These are phyloP conservation scores for Venturia effusa DNA, from an alignment of 2,329 filamentous ascomycete genomes.

Conservation along the genomic window DNA sequence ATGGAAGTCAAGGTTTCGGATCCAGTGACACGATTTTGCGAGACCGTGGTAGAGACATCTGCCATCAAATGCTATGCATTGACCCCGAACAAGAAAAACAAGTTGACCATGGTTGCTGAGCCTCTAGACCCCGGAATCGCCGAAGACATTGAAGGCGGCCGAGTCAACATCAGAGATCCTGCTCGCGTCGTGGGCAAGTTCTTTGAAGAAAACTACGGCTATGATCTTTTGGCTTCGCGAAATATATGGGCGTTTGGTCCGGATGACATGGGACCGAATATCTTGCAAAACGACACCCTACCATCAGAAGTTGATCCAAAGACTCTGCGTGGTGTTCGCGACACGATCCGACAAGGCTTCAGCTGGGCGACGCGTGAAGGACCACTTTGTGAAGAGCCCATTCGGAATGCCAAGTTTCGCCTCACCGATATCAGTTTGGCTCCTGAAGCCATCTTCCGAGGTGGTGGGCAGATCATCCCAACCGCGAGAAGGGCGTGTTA, in stretches of 20 bases:
- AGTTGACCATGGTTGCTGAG: conserved; percentile 96
- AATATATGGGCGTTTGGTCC: conserved; percentile 99
- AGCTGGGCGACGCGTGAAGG: conserved; percentile 94
- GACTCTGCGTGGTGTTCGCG: conserved; percentile 72
- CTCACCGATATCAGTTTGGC: conserved; percentile 84
- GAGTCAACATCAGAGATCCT: conserved; percentile 84
- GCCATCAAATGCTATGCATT: conserved; percentile 97
- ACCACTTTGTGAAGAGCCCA: conserved; percentile 94
- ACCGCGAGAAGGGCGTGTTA: conserved; percentile 89
- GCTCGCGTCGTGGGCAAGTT: conserved; percentile 90
- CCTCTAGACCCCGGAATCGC: conserved; percentile 91
- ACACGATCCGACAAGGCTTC: conserved; percentile 91
- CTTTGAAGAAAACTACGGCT: conserved; percentile 94
- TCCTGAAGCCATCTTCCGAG: conserved; percentile 83
- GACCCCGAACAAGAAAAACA: conserved; percentile 99
- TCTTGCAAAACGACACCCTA: conserved; percentile 91
- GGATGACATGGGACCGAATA: conserved; percentile 88
- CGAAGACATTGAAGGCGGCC: conserved; percentile 83
- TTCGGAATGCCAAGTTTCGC: conserved; percentile 96
- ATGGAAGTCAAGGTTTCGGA: conserved; percentile 99
- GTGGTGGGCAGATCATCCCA: conserved; percentile 94
- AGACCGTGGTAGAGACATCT: conserved; percentile 94
- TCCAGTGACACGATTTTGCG: conserved; percentile 92
- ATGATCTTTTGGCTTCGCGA: conserved; percentile 85
- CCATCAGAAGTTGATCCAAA: conserved; percentile 93